These are phyloP conservation scores for Suillus luteus DNA, from an alignment of 768 basidiomycete genomes.

Conservation along the genomic window DNA sequence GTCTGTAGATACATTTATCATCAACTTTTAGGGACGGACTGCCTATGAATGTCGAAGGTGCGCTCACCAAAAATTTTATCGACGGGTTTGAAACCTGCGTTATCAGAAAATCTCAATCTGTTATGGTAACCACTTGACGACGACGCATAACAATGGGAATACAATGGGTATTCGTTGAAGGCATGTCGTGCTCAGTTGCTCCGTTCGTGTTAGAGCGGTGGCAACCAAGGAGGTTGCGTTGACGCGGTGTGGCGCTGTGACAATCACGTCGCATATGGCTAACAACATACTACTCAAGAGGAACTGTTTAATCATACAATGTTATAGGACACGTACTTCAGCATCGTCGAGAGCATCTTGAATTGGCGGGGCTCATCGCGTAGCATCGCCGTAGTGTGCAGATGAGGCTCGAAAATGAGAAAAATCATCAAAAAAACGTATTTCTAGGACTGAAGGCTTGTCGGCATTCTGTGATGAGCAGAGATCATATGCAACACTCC, in stretches of 20 bases:
- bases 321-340: not conserved
- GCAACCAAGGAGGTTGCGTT: not conserved
- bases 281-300: not conserved
- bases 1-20: too few species aligned
- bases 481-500: too few species aligned
- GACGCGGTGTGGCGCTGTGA: not conserved
- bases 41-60: not conserved
- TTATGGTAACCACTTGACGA: not conserved
- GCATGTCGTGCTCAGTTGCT: not conserved
- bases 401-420: too few species aligned
- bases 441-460: too few species aligned
- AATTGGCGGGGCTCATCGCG: not conserved
- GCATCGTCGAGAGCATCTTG: not conserved
- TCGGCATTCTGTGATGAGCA: too few species aligned
- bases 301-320: not conserved
- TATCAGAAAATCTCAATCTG: not conserved
- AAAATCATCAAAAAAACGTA: too few species aligned
- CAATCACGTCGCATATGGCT: not conserved
- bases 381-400: too few species aligned
- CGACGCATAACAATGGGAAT: too few species aligned
- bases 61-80: not conserved
- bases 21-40: not conserved
- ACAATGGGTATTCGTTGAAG: not conserved
- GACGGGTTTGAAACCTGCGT: too few species aligned
- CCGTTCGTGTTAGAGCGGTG: not conserved